These are phyloP conservation scores for Solanum hybrid DNA, from an alignment of 305 asterid species.

Conservation along the genomic window DNA sequence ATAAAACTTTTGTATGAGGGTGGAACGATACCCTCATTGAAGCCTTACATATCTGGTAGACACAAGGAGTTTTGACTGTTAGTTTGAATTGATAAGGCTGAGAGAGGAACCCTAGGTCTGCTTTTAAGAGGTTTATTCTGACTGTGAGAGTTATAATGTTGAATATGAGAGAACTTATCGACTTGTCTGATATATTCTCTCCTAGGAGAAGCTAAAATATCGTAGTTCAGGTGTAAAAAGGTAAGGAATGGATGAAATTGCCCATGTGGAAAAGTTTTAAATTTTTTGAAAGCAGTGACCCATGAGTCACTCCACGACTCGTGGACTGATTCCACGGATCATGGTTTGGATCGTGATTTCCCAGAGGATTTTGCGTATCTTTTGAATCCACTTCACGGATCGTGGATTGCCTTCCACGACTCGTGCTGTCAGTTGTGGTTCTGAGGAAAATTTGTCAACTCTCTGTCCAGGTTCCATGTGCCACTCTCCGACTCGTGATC, in stretches of 20 bases:
- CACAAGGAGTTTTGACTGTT: neutral
- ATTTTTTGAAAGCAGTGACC: neutral
- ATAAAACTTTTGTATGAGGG: neutral
- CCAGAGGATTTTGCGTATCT: neutral
- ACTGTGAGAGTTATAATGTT: neutral
- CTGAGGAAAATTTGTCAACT: neutral
- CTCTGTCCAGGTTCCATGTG: neutral
- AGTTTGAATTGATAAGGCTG: neutral
- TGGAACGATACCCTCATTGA: neutral
- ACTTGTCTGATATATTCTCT: neutral
- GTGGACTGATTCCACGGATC: neutral
- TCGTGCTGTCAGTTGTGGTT: neutral
- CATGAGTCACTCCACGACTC: neutral
- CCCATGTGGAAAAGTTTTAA: neutral
- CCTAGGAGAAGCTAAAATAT: neutral
- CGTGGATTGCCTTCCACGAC: neutral
- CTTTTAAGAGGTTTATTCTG: neutral
- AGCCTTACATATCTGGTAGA: neutral
- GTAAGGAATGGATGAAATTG: neutral
- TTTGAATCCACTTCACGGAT: neutral
- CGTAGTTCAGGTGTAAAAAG: neutral
- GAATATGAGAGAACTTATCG: neutral
- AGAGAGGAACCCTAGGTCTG: neutral
- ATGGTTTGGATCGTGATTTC: neutral
- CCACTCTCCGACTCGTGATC: neutral